Conservation (phyloP, 2,329 filamentous ascomycete genomes). For the Venturia aucupariae region DNA sequence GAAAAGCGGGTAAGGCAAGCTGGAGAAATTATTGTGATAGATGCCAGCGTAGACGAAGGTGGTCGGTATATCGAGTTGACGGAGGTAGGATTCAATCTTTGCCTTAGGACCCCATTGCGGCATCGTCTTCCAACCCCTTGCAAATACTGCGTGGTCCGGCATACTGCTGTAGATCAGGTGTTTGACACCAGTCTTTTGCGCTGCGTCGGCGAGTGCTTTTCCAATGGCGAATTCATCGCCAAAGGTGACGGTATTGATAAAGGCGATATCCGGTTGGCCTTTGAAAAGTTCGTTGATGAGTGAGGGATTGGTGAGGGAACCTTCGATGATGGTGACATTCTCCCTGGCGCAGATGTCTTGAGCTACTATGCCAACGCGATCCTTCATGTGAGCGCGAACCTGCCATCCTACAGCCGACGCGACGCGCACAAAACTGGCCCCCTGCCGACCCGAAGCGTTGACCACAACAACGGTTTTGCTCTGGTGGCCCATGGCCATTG, state of each 20-base stretch:
- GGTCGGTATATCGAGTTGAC: slow-evolving; percentile 69
- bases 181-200: slow-evolving; percentile 71
- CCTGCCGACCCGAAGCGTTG: slow-evolving; percentile 92
- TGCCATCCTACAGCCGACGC: slow-evolving; percentile 88
- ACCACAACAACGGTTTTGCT: slow-evolving; percentile 63
- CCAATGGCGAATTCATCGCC: slow-evolving; percentile 90
- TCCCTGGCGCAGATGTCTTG: slow-evolving; percentile 74
- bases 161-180: slow-evolving; percentile 97
- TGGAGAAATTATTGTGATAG: slow-evolving; percentile 99
- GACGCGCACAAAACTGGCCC: slow-evolving; percentile 88
- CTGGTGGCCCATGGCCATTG: slow-evolving; percentile 9
- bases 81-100: slow-evolving; percentile 83
- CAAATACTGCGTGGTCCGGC: slow-evolving; percentile 83
- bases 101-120: slow-evolving; percentile 92
- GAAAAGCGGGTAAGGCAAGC: slow-evolving; percentile 82
- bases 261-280: slow-evolving; percentile 60
- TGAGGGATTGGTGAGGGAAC: slow-evolving; percentile 60
- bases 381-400: slow-evolving; percentile 85
- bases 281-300: slow-evolving; percentile 73
- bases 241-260: slow-evolving; percentile 97
- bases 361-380: slow-evolving; percentile 77
- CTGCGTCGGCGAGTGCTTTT: slow-evolving; percentile 77
- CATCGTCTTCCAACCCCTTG: slow-evolving; percentile 66
- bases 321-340: slow-evolving; percentile 66
- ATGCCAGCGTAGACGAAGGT: slow-evolving; percentile 96